phyloP scores from a whole-genome alignment of 2,329 filamentous ascomycete genomes.

The Pseudocercospora eumusae region DNA sequence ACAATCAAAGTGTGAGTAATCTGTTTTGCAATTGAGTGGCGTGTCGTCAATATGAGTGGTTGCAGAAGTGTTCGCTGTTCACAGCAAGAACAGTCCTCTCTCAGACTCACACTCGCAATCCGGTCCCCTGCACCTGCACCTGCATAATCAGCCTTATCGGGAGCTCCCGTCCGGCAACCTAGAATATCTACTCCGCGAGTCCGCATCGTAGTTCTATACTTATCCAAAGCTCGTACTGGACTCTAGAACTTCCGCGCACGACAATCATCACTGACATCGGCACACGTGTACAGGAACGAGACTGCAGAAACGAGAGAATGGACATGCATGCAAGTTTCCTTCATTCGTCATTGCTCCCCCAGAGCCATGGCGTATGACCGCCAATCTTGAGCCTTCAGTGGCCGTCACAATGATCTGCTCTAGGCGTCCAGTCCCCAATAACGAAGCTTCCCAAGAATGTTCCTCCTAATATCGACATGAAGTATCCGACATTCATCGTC shows the following conservation, averaged over 20 bases:
- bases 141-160: not conserved
- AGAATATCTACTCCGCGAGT: not conserved
- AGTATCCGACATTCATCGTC: conserved; percentile 84
- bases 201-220: too few species aligned
- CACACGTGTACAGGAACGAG: not conserved
- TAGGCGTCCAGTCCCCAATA: conserved; percentile 32
- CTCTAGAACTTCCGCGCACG: not conserved
- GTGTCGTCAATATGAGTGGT: not conserved
- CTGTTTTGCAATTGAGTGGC: not conserved
- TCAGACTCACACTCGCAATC: not conserved
- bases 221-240: too few species aligned
- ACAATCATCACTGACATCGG: not conserved
- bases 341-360: not conserved
- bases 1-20: too few species aligned
- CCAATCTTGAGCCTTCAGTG: conserved; percentile 21
- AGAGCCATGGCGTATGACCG: too few species aligned
- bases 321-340: not conserved
- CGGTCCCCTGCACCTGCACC: not conserved
- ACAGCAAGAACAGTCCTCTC: not conserved
- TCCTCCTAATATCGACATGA: conserved; percentile 70
- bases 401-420: conserved; percentile 27
- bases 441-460: conserved; percentile 68
- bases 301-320: not conserved
- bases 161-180: not conserved
- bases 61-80: too few species aligned